Conservation (phyloP, 495 filamentous ascomycete species). For the Penicillium pulvis region DNA sequence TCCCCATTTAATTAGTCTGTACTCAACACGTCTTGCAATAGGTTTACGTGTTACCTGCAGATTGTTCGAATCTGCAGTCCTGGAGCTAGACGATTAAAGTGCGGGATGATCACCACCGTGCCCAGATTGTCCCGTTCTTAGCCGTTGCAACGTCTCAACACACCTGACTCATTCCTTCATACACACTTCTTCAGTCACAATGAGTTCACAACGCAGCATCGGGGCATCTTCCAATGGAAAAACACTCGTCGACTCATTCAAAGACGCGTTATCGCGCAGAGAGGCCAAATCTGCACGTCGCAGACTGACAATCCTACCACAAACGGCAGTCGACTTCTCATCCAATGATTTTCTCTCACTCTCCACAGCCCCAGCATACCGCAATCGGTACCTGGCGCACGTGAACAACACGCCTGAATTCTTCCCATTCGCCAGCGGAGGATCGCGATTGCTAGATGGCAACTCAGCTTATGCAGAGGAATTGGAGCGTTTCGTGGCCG, state of each 20-base stretch:
- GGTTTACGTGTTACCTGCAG: neutral
- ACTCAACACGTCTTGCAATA: neutral
- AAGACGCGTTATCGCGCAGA: constrained; percentile 38
- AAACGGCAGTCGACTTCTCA: constrained; percentile 43
- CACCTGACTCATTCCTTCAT: constrained; percentile 1
- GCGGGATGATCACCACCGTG: constrained; percentile 18
- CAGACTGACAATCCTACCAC: constrained; percentile 38
- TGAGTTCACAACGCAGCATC: neutral
- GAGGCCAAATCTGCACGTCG: constrained; percentile 50
- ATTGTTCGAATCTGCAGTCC: neutral
- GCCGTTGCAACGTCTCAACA: neutral
- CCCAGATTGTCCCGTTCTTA: constrained; percentile 8
- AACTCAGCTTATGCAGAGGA: constrained; percentile 65
- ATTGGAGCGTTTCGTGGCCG: constrained; percentile 64
- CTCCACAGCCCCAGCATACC: constrained; percentile 36
- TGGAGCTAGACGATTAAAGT: constrained; percentile 11
- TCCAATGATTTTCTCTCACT: constrained; percentile 53
- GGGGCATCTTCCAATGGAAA: constrained; percentile 4
- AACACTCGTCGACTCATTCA: constrained; percentile 40
- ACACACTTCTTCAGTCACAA: neutral
- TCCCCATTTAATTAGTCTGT: neutral
- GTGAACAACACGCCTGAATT: constrained; percentile 34
- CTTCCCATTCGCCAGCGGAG: constrained; percentile 43
- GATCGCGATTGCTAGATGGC: constrained; percentile 57
- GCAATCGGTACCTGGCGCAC: constrained; percentile 32